Conservation (phyloP, 805 yeast species). For the Debaryomyces maramus region DNA sequence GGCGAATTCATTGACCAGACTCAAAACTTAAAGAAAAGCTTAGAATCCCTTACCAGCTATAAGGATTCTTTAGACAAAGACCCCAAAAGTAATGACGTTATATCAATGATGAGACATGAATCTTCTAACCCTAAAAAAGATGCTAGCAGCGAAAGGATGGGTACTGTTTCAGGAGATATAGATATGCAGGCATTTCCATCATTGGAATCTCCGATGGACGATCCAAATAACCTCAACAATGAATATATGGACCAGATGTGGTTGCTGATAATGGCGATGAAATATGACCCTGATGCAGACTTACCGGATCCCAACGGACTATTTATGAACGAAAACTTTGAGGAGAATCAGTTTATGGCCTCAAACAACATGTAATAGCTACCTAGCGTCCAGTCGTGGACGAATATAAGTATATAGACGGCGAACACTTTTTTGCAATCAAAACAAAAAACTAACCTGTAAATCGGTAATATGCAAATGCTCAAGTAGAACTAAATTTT, state of each 20-base stretch:
- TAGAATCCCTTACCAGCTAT: not conserved
- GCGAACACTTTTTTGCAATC: too few relatives aligned
- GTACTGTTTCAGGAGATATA: not conserved
- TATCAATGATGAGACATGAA: too few relatives aligned
- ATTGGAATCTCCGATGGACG: not conserved
- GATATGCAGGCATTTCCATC: not conserved
- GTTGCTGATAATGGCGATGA: slow-evolving; percentile 28
- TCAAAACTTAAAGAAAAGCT: not conserved
- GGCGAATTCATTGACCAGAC: not conserved
- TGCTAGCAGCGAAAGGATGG: not conserved
- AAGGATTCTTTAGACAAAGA: not conserved
- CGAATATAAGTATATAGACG: too few relatives aligned
- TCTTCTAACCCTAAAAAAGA: too few relatives aligned
- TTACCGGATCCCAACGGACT: too few relatives aligned
- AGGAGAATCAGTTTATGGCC: too few relatives aligned
- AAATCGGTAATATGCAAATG: too few relatives aligned
- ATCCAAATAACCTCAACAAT: not conserved
- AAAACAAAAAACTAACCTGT: too few relatives aligned
- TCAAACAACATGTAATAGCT: too few relatives aligned
- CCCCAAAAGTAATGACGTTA: not conserved
- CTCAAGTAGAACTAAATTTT: not conserved
- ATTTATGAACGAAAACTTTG: too few relatives aligned
- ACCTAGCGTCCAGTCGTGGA: too few relatives aligned
- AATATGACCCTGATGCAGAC: slow-evolving; percentile 8
- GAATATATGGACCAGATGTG: slow-evolving; percentile 28